These are phyloP conservation scores for Dryas integrifolia DNA, from an alignment of 331 rosid species.

Conservation along the genomic window DNA sequence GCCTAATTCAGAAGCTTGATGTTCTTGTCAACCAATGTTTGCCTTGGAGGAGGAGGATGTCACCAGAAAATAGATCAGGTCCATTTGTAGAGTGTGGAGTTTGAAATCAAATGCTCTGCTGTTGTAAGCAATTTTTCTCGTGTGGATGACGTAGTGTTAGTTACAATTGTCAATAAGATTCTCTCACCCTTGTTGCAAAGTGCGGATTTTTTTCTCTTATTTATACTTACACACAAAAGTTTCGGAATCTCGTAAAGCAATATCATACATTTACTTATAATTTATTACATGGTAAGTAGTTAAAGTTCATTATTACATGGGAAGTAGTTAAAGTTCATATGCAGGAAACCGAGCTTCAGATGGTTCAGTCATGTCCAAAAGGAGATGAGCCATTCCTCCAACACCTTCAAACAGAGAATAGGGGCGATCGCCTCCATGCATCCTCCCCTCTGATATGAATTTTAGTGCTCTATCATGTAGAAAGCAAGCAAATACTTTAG, in stretches of 20 bases:
- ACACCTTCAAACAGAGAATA: constrained; percentile 73
- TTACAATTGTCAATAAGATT: constrained; percentile 22
- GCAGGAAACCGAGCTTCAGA: constrained; percentile 63
- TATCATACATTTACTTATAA: neutral
- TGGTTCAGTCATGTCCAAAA: constrained; percentile 70
- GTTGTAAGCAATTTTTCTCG: constrained; percentile 37
- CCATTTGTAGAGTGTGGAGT: constrained; percentile 9
- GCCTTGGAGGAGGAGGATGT: constrained; percentile 28
- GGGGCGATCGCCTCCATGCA: constrained; percentile 84
- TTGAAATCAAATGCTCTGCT: constrained; percentile 21
- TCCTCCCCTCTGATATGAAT: constrained; percentile 54
- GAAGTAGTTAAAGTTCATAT: too few relatives aligned
- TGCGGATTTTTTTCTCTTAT: constrained; percentile 2
- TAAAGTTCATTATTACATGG: constrained; percentile 46
- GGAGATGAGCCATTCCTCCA: constrained; percentile 70
- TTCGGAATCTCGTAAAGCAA: neutral
- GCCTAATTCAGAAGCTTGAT: constrained; percentile 40
- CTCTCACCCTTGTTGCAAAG: constrained; percentile 19
- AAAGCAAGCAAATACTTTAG: constrained; percentile 79
- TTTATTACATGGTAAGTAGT: constrained; percentile 11
- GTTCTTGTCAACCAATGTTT: constrained; percentile 13
- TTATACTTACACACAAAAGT: neutral
- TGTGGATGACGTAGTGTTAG: constrained; percentile 33
- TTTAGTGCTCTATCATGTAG: constrained; percentile 54
- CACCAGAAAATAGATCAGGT: constrained; percentile 12